phyloP scores from a whole-genome alignment of 2,329 filamentous ascomycete species.

The Fusarium algeriense region DNA sequence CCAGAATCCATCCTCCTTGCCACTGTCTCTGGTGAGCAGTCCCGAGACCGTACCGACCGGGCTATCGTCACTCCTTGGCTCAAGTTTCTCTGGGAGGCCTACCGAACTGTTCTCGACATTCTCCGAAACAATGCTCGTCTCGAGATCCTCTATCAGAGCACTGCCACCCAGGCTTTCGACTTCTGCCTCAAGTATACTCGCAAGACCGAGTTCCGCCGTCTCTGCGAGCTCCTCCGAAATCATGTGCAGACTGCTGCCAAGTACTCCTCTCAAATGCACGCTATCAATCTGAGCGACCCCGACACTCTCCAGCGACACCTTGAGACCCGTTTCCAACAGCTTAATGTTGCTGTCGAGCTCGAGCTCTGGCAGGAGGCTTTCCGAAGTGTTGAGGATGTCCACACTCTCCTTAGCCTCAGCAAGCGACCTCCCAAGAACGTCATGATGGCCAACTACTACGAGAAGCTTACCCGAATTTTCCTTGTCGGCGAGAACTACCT shows the following conservation, averaged over 20 bases:
- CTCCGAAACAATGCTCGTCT: slow-evolving; percentile 98
- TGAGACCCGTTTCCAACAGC: slow-evolving; percentile 97
- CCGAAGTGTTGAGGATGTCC: slow-evolving; percentile 98
- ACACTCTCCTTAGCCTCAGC: slow-evolving; percentile 96
- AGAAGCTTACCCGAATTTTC: slow-evolving; percentile 98
- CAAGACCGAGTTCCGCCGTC: slow-evolving; percentile 98
- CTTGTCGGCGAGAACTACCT: slow-evolving; percentile 99
- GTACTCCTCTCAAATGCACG: slow-evolving; percentile 99
- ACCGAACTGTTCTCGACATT: slow-evolving; percentile 97
- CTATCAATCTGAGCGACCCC: slow-evolving; percentile 97
- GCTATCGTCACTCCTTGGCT: slow-evolving; percentile 99
- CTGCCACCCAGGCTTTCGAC: slow-evolving; percentile 97
- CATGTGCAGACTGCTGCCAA: slow-evolving; percentile 99
- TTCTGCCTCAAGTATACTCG: slow-evolving; percentile 98
- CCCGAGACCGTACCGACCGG: slow-evolving; percentile 94
- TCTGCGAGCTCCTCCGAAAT: slow-evolving; percentile 97
- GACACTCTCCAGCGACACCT: slow-evolving; percentile 97
- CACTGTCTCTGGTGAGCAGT: slow-evolving; percentile 98
- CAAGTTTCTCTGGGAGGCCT: slow-evolving; percentile 99
- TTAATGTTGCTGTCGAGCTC: slow-evolving; percentile 97
- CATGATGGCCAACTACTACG: slow-evolving; percentile 99
- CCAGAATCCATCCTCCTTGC: slow-evolving; percentile 98
- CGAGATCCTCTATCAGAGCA: slow-evolving; percentile 98
- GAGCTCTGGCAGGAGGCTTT: slow-evolving; percentile 99
- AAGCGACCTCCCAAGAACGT: slow-evolving; percentile 98